These are phyloP conservation scores for Globisporangium lucens DNA, from an alignment of 352 stramenopile species.

Conservation along the genomic window DNA sequence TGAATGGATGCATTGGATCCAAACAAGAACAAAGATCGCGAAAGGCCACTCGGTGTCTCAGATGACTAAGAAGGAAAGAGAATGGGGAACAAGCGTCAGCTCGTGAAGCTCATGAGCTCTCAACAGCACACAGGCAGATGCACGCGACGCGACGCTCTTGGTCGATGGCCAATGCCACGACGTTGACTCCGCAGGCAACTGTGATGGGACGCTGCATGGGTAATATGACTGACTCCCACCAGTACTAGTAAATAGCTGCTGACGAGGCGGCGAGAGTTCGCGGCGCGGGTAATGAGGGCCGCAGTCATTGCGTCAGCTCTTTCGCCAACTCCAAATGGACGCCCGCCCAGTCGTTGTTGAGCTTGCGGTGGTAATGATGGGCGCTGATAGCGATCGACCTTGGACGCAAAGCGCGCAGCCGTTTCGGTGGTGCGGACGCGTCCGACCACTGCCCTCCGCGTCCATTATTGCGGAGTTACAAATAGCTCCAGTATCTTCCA, in stretches of 20 bases:
- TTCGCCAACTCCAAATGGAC: neutral
- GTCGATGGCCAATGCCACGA: neutral
- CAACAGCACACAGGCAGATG: neutral
- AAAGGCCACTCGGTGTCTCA: neutral
- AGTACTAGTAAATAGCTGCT: neutral
- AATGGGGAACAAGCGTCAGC: neutral
- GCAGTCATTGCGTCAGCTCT: neutral
- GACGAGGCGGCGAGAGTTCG: neutral
- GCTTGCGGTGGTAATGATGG: neutral
- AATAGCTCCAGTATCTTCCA: neutral
- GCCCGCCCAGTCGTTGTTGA: too few species aligned
- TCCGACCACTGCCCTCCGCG: neutral
- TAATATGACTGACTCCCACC: neutral
- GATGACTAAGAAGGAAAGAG: neutral
- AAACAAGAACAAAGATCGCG: neutral
- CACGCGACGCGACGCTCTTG: neutral
- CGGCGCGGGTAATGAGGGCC: too few species aligned
- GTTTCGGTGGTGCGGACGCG: neutral
- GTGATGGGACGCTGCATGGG: neutral
- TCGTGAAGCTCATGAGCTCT: neutral
- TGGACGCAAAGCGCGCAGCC: neutral
- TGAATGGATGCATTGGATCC: neutral
- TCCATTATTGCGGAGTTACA: neutral
- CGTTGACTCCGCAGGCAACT: neutral
- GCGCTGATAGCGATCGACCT: too few species aligned